Evolutionary conservation across 2,329 filamentous ascomycete genomes (phyloP).

Genomic region (Alternaria longipes): DNA sequence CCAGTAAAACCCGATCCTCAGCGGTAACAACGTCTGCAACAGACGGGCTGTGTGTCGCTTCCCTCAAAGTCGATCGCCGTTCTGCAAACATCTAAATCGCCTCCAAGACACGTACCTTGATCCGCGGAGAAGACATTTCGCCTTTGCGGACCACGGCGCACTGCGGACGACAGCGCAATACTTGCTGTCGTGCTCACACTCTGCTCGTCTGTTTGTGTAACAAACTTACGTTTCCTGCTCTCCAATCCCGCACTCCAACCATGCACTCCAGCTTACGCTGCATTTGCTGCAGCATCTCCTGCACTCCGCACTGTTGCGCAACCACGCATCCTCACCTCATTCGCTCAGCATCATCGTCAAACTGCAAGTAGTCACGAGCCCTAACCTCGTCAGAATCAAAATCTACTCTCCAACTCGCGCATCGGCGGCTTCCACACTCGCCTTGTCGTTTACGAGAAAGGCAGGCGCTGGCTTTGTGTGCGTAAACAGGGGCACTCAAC

Average conservation of each 20-base stretch:
- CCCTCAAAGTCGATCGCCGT: neutral
- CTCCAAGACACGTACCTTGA: neutral
- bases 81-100: neutral
- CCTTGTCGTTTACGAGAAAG: neutral
- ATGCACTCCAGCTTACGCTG: neutral
- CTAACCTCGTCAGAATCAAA: neutral
- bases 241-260: neutral
- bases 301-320: constrained; percentile 24
- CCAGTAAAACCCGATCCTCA: neutral
- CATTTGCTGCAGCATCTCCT: neutral
- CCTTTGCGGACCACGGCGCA: constrained; percentile 1
- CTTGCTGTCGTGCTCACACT: neutral
- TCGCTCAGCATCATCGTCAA: neutral
- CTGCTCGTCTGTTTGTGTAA: neutral
- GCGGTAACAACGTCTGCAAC: neutral
- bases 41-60: neutral
- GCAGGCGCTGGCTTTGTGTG: neutral
- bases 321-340: constrained; percentile 18
- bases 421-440: constrained; percentile 16
- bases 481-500: neutral
- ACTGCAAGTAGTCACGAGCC: constrained; percentile 17
- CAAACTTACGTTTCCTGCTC: neutral
- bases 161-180: neutral
- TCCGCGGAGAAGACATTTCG: neutral
- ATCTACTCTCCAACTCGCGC: constrained; percentile 14